Conservation (phyloP, 2,329 filamentous ascomycete genomes). For the Fusarium scirpi region DNA sequence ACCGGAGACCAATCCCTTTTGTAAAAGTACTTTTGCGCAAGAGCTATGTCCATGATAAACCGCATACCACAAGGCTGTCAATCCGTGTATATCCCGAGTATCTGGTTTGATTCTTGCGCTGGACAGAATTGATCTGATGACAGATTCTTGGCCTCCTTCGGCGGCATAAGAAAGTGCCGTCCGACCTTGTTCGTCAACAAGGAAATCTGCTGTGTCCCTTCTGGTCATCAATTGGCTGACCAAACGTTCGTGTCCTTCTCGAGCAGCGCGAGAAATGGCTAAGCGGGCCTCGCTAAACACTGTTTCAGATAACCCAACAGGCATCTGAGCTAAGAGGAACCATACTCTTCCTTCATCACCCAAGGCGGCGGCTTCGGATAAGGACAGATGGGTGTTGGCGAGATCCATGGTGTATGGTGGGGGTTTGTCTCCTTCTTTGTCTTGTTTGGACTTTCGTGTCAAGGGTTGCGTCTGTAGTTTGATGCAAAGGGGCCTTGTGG, state of each 20-base stretch:
- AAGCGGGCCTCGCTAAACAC: fast-evolving
- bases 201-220: neutral
- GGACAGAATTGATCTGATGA: neutral
- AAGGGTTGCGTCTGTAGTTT: fast-evolving
- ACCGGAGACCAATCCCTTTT: neutral
- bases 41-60: fast-evolving
- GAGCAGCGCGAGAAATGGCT: conserved; percentile 2
- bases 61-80: neutral
- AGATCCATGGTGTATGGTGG: neutral
- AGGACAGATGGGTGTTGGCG: neutral
- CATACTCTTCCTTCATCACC: conserved; percentile 10
- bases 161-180: conserved; percentile 14
- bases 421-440: too few species aligned
- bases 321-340: neutral
- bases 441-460: fast-evolving
- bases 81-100: neutral
- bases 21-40: neutral
- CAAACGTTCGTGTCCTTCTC: neutral
- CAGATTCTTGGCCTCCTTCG: neutral
- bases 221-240: conserved; percentile 2
- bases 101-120: neutral
- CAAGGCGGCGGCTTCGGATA: neutral
- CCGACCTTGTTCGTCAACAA: neutral
- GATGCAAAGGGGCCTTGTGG: neutral
- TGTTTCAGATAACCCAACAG: fast-evolving